phyloP scores from a whole-genome alignment of 306 rosid species.

The Cucurbita moschata region DNA sequence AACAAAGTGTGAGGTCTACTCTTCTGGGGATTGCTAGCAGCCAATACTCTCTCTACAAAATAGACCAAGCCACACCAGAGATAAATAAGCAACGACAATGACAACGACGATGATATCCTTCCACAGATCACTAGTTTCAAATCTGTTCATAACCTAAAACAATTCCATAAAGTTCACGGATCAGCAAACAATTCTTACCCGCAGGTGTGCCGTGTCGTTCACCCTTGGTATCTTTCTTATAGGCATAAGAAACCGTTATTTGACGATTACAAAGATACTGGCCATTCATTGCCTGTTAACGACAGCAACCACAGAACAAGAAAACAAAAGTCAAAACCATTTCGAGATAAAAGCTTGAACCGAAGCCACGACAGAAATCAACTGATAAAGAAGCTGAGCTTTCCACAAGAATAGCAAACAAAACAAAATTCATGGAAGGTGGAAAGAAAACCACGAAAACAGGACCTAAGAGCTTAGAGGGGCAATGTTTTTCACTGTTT shows the following conservation, averaged over 20 bases:
- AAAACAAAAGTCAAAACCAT: no score
- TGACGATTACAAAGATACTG: conserved; percentile 98
- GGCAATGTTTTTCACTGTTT: no score
- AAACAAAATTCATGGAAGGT: no score
- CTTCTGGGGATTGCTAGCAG: conserved; percentile 88
- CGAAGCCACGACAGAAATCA: no score
- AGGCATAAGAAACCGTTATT: conserved; percentile 93
- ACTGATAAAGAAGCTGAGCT: no score
- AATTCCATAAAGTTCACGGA: not conserved
- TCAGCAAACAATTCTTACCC: conserved; percentile 32
- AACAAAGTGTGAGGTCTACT: conserved; percentile 94
- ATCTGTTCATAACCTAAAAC: not conserved
- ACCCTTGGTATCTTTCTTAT: conserved; percentile 96
- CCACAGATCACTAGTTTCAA: not conserved
- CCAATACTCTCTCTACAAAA: conserved; percentile 86
- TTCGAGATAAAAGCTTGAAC: no score
- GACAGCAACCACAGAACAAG: no score
- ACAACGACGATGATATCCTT: not conserved
- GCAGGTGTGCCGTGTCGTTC: conserved; percentile 99
- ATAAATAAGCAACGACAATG: not conserved
- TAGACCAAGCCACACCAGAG: not conserved
- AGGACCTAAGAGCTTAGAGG: no score
- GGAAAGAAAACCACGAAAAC: no score
- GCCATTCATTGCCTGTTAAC: conserved; percentile 78
- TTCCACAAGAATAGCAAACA: no score